Evolutionary conservation across 1,139 yeast species (phyloP), one percentile per base, ranked within the genome.

Genomic region (Blastobotrys buckinghamii): DNA sequence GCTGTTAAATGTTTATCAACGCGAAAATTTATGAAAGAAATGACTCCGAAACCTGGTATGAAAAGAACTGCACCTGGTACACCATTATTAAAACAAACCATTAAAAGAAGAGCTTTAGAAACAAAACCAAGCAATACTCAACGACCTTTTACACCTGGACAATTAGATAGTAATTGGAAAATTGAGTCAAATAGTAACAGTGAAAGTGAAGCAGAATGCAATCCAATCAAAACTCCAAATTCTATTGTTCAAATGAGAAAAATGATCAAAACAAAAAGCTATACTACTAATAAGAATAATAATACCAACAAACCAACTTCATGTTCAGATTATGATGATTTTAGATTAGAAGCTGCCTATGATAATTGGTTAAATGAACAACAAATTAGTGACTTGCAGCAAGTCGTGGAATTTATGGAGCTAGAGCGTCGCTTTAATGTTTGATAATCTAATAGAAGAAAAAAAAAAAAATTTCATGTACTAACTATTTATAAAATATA

Each of bases 361-460:
- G 48, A 51, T 34, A 52, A 51, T 22, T 53, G 56, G 57, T 42
- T 57, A 6, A 45, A 51, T 10, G 53, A 50, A 20, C 44, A 45
- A 39, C 53, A 51, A 33, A 47, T 57, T 1, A 47, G 37, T 7
- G 50, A 56, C 30, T 48, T 55, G 34, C 50, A 55, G 35, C 45
- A 42, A 8, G 44, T 57, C 4, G 57, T 56, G 7, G 55, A 55
- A 36, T 59, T 58, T 43, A 44, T 59, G 53, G 60, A 56, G 44
- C 50, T 58, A 32, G 62, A 59, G 36, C 48, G 54, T 17, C 42
- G 47, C 33, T 58, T 55, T 35, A 41, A 44, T 19, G 7, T 24
- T 12, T 39, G n/a, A n/a, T n/a, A n/a, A n/a, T n/a, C n/a, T n/a
- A n/a, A n/a, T n/a, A n/a, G n/a, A n/a, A n/a, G n/a, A n/a, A n/a